Percentiles rank a stretch among this genome's conserved stretches.
phyloP scores from a whole-genome alignment of 805 yeast genomes.

The Soucietia sequanensis region DNA sequence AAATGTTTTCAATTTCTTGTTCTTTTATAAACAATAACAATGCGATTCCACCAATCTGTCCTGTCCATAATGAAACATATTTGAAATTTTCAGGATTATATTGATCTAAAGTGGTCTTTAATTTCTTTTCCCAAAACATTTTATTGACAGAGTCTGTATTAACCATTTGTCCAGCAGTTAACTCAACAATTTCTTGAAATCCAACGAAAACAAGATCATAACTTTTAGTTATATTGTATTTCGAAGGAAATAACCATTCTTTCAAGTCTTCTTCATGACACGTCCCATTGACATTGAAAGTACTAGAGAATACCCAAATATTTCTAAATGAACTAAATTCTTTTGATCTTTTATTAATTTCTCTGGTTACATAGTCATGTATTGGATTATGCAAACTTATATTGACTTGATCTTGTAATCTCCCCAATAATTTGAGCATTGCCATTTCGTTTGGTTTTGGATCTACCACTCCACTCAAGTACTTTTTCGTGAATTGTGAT shows the following conservation, averaged over 20 bases:
- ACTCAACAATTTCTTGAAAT: slow-evolving; percentile 79
- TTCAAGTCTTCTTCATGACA: slow-evolving; percentile 40
- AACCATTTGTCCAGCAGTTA: slow-evolving; percentile 80
- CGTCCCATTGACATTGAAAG: slow-evolving; percentile 58
- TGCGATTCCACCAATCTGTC: slow-evolving; percentile 84
- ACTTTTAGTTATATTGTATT: slow-evolving; percentile 17
- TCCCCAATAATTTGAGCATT: slow-evolving; percentile 48
- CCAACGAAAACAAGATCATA: slow-evolving; percentile 82
- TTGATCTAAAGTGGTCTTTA: slow-evolving; percentile 47
- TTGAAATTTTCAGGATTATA: slow-evolving; percentile 33
- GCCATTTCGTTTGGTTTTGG: slow-evolving; percentile 39
- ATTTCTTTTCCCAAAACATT: slow-evolving; percentile 62
- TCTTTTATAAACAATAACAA: slow-evolving; percentile 65
- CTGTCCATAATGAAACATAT: slow-evolving; percentile 64
- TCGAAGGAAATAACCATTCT: slow-evolving; percentile 46
- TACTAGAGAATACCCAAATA: slow-evolving; percentile 45
- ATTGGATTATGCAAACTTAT: slow-evolving; percentile 51
- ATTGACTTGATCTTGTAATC: slow-evolving; percentile 43
- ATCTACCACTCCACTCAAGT: slow-evolving; percentile 42
- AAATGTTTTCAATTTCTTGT: slow-evolving; percentile 48
- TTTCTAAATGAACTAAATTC: slow-evolving; percentile 43
- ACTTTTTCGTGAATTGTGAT: slow-evolving; percentile 35
- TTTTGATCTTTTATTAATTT: slow-evolving; percentile 35
- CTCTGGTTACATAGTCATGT: slow-evolving; percentile 49
- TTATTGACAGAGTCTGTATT: slow-evolving; percentile 66